Base-by-base conservation (phyloP, 306 rosid genomes). In the Cicer cuneatum region DNA sequence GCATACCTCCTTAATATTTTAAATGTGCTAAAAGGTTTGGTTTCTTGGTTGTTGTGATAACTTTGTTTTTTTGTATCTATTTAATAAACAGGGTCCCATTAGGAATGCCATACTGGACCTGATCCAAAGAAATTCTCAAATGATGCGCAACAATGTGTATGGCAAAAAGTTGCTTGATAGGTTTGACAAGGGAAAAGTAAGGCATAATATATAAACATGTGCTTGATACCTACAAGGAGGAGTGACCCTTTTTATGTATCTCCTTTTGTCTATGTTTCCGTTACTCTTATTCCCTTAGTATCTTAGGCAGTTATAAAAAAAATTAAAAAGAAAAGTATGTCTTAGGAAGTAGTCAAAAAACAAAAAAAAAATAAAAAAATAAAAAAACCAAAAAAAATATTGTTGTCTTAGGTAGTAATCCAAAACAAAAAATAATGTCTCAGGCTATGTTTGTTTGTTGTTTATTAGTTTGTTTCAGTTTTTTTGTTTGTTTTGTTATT, bases 141-240 rank as follows among this genome's bases (percentile, higher is more conserved):
- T 57, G 52, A 79, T 90, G 89, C 74, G 79, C 9, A 70, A 49
- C 60, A 87, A 84, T 40, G 62, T 46, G 13, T 89, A 39, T 14
- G 96, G 96, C 19, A 84, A 69, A 59, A 89, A 81, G 87, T 58
- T 90, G 61, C 85, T 90, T 10, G 77, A 69, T 14, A 73, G 61
- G 83, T 47, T 47, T 41, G 65, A 84, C 3, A 85, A 68, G 83
- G 70, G 8, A 7, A 80, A 33, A 38, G 5, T 49, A 10, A n/a
- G 72, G 46, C 53, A 10, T 3, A 13, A 5, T 71, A 77, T 77
- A 48, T 77, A 83, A 81, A 51, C 56, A 68, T 75, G 78, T 33
- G 35, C 60, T 19, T 49, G 69, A 42, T 24, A 18, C 52, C 14
- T 5, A 48, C 59, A 51, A 64, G 42, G 52, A 46, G 72, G 52